Conservation (phyloP, 1,139 yeast species). For the Pichia sp. region DNA sequence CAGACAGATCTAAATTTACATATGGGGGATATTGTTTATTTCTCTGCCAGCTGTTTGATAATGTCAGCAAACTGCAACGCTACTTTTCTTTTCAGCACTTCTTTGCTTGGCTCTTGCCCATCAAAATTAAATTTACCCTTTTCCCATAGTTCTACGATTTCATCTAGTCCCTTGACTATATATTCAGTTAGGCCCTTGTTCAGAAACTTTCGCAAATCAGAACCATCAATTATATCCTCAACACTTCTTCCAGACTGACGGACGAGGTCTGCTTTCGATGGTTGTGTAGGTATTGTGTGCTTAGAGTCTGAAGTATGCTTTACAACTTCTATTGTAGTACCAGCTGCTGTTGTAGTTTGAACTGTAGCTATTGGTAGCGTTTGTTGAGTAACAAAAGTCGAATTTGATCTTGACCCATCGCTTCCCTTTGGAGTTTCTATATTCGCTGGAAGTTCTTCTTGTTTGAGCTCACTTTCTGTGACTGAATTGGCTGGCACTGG, state of each 20-base stretch:
- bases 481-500: not conserved
- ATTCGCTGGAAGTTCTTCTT: not conserved
- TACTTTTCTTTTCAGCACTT: slow-evolving; percentile 51
- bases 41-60: slow-evolving; percentile 48
- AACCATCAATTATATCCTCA: slow-evolving; percentile 68
- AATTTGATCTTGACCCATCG: not conserved
- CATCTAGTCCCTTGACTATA: slow-evolving; percentile 64
- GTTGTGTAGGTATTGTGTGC: not conserved
- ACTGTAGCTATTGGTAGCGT: not conserved
- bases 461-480: not conserved
- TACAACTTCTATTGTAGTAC: not conserved
- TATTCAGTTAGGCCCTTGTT: slow-evolving; percentile 67
- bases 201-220: slow-evolving; percentile 73
- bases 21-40: slow-evolving; percentile 12
- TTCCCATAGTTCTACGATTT: slow-evolving; percentile 33
- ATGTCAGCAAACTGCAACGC: slow-evolving; percentile 66
- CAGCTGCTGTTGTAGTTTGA: not conserved
- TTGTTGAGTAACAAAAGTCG: not conserved
- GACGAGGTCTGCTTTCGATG: slow-evolving; percentile 15
- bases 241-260: slow-evolving; percentile 16
- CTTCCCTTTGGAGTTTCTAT: not conserved
- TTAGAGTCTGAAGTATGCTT: not conserved
- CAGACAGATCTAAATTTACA: not conserved
- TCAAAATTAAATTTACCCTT: slow-evolving; percentile 16
- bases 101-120: slow-evolving; percentile 36